Evolutionary conservation across 2,329 filamentous ascomycete species (phyloP).

Genomic region (Pseudogymnoascus sp.): DNA sequence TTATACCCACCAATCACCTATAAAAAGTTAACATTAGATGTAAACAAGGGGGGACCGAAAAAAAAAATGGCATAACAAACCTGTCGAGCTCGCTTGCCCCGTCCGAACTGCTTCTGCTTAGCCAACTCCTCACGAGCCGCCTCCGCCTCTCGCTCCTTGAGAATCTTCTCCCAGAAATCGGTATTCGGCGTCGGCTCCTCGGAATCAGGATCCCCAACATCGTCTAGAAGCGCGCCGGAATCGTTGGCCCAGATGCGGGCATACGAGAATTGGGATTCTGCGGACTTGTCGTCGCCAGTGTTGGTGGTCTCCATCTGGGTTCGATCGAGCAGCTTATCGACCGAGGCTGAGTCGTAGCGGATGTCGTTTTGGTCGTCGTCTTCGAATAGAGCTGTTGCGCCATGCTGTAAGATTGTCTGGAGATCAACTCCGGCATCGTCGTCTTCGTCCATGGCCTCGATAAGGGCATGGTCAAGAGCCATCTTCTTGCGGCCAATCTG

Average conservation of each 20-base stretch:
- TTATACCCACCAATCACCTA: constrained; percentile 13
- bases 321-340: constrained; percentile 88
- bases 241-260: constrained; percentile 91
- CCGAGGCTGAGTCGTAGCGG: constrained; percentile 68
- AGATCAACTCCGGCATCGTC: constrained; percentile 72
- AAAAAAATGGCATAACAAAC: constrained; percentile 17
- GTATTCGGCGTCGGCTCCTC: constrained; percentile 51
- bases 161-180: constrained; percentile 82
- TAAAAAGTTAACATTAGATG: neutral
- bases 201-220: constrained; percentile 45
- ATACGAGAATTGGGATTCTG: constrained; percentile 78
- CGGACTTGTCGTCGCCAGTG: constrained; percentile 51
- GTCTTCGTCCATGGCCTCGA: constrained; percentile 83
- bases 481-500: constrained; percentile 94
- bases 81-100: constrained; percentile 58
- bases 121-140: constrained; percentile 64
- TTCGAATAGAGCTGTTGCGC: constrained; percentile 77
- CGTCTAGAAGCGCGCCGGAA: constrained; percentile 56
- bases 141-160: constrained; percentile 71
- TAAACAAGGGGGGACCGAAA: neutral
- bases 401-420: constrained; percentile 80
- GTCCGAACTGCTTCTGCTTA: constrained; percentile 68
- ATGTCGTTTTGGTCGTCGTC: constrained; percentile 68
- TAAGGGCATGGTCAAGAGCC: constrained; percentile 88
- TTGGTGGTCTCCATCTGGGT: constrained; percentile 69